Percentiles rank a stretch among this genome's conserved stretches.
These are phyloP conservation scores for Tolypocladium tundrense DNA, from an alignment of 2,329 filamentous ascomycete genomes.

Conservation along the genomic window DNA sequence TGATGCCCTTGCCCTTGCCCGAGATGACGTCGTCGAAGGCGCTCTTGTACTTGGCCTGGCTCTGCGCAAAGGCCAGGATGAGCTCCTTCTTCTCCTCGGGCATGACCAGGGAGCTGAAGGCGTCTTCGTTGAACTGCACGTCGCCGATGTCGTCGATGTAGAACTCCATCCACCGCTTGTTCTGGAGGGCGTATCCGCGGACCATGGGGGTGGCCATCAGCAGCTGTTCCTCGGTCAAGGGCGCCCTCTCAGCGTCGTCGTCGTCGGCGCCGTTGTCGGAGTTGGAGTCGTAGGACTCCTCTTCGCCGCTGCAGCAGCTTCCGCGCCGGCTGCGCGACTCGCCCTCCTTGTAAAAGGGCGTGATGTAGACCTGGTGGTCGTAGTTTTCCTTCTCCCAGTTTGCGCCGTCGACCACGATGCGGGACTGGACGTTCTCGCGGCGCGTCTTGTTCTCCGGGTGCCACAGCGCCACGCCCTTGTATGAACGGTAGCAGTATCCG, in stretches of 20 bases:
- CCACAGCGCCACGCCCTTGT: conserved; percentile 26
- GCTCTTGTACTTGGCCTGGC: conserved; percentile 29
- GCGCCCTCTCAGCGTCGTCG: conserved; percentile 13
- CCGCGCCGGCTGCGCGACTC: background rate
- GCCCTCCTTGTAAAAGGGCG: background rate
- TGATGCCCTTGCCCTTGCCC: conserved; percentile 40
- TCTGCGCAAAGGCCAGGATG: conserved; percentile 38
- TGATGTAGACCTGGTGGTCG: conserved; percentile 14
- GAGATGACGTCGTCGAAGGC: conserved; percentile 41
- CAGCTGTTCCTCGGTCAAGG: conserved; percentile 27
- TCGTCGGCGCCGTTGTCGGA: conserved; percentile 2
- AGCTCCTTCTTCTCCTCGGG: conserved; percentile 39
- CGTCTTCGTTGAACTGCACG: conserved; percentile 36
- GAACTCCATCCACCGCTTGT: conserved; percentile 38
- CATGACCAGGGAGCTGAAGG: conserved; percentile 39
- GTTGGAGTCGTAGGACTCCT: background rate
- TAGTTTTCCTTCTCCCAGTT: conserved; percentile 20
- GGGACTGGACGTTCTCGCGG: conserved; percentile 17
- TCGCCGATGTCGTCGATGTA: conserved; percentile 33
- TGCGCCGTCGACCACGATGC: conserved; percentile 19
- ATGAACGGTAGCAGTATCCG: conserved; percentile 37
- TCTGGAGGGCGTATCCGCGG: conserved; percentile 38
- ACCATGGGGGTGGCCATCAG: conserved; percentile 29
- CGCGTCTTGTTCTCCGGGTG: conserved; percentile 13
- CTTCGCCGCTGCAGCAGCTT: background rate